Percentiles rank a stretch among this genome's conserved stretches.
These are phyloP conservation scores for Oryza punctata DNA, from an alignment of 176 grass and related monocot species.

Conservation along the genomic window DNA sequence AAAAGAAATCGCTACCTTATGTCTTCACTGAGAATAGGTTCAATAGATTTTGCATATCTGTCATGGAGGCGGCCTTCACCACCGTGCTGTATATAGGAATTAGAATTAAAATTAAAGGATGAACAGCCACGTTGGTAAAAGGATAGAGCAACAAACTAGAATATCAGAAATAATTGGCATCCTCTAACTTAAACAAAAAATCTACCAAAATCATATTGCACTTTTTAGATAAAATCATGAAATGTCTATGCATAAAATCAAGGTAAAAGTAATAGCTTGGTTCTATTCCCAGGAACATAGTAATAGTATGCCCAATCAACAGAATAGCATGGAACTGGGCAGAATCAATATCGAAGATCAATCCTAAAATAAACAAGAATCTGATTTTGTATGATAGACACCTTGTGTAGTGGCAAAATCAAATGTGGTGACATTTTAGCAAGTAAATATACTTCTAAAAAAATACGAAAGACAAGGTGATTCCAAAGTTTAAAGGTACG, in stretches of 20 bases:
- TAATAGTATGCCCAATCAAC: neutral
- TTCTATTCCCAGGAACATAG: slow-evolving; percentile 29
- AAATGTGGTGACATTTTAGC: neutral
- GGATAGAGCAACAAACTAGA: slow-evolving; percentile 33
- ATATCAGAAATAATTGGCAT: slow-evolving; percentile 1
- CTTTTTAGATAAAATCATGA: slow-evolving; percentile 2
- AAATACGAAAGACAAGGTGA: neutral
- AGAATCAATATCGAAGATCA: slow-evolving; percentile 20
- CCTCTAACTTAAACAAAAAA: slow-evolving; percentile 8
- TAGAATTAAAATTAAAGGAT: neutral
- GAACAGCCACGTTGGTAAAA: slow-evolving; percentile 7
- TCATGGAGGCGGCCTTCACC: slow-evolving; percentile 83
- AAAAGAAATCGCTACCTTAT: slow-evolving; percentile 60
- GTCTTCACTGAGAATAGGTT: slow-evolving; percentile 83
- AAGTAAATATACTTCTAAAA: slow-evolving; percentile 9
- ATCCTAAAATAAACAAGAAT: slow-evolving; percentile 15
- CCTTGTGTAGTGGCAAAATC: neutral
- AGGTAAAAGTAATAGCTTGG: slow-evolving; percentile 6
- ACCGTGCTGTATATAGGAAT: slow-evolving; percentile 66
- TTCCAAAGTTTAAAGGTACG: slow-evolving; percentile 11
- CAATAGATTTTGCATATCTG: slow-evolving; percentile 74
- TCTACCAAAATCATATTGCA: neutral
- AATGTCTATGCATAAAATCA: slow-evolving; percentile 7
- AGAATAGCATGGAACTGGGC: neutral
- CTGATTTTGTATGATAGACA: slow-evolving; percentile 2